These are phyloP conservation scores for Mycosphaerella arachidis DNA, from an alignment of 2,329 filamentous ascomycete species.

Conservation along the genomic window DNA sequence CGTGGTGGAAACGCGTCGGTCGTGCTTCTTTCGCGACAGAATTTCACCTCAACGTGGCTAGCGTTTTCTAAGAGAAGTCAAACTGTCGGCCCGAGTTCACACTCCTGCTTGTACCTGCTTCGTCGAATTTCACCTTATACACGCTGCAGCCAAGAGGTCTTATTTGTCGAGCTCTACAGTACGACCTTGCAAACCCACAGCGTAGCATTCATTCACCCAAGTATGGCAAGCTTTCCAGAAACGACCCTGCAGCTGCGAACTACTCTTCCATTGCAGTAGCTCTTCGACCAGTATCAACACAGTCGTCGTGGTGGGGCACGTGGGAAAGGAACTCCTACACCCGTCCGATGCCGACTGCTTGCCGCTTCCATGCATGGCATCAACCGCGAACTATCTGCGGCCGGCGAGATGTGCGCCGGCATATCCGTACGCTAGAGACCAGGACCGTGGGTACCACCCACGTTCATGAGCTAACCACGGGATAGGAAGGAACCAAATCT, in stretches of 20 bases:
- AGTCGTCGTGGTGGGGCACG: neutral
- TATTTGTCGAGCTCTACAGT: neutral
- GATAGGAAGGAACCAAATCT: neutral
- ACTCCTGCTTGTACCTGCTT: neutral
- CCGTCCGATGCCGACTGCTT: neutral
- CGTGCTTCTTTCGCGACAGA: neutral
- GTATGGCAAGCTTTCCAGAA: neutral
- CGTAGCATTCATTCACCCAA: constrained; percentile 5
- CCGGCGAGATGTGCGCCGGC: neutral
- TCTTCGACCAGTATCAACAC: neutral
- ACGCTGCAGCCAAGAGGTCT: neutral
- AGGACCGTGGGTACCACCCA: neutral
- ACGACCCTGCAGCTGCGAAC: neutral
- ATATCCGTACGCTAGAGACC: neutral
- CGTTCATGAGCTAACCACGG: neutral
- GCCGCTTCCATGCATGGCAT: neutral
- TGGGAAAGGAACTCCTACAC: neutral
- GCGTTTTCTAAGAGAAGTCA: neutral
- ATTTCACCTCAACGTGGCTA: neutral
- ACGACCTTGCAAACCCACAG: neutral
- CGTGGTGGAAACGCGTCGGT: neutral
- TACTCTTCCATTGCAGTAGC: constrained; percentile 1
- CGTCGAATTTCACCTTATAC: neutral
- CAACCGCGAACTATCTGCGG: neutral
- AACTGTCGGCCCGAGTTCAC: neutral